These are phyloP conservation scores for Malus hybrid DNA, from an alignment of 331 rosid species.

Conservation along the genomic window DNA sequence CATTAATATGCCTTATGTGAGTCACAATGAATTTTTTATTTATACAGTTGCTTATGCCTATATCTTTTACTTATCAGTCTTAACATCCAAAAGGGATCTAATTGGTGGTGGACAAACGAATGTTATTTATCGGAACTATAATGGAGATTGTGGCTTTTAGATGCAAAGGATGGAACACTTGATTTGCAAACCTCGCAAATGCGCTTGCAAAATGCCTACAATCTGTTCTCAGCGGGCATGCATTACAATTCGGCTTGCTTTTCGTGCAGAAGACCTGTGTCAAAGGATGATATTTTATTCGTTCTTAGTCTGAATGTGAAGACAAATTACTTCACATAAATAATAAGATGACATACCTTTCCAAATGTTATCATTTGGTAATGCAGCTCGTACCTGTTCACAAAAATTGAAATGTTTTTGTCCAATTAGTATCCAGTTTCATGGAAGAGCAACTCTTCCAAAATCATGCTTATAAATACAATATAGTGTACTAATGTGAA, in stretches of 20 bases:
- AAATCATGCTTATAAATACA: neutral
- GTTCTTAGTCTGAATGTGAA: conserved; percentile 18
- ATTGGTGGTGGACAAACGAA: neutral
- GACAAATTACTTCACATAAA: conserved; percentile 6
- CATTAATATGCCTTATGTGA: too few species aligned
- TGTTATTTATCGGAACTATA: neutral
- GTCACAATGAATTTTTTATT: too few species aligned
- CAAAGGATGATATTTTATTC: conserved; percentile 12
- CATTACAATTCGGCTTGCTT: conserved; percentile 96
- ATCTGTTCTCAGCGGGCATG: conserved; percentile 99
- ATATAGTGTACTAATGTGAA: neutral
- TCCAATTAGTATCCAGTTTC: neutral
- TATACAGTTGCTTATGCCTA: too few species aligned
- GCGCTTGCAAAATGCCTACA: conserved; percentile 99
- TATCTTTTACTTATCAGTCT: neutral
- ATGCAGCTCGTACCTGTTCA: conserved; percentile 90
- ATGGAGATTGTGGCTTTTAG: neutral
- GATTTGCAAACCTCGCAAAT: conserved; percentile 73
- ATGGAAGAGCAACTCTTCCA: neutral
- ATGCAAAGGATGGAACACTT: conserved; percentile 9
- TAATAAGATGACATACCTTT: conserved; percentile 52
- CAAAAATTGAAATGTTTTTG: conserved; percentile 21
- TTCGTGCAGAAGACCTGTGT: conserved; percentile 95
- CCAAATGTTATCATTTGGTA: conserved; percentile 99
- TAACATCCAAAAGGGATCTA: neutral